Conservation (phyloP, 73 alveolate genomes). For the Urostyla sp. region DNA sequence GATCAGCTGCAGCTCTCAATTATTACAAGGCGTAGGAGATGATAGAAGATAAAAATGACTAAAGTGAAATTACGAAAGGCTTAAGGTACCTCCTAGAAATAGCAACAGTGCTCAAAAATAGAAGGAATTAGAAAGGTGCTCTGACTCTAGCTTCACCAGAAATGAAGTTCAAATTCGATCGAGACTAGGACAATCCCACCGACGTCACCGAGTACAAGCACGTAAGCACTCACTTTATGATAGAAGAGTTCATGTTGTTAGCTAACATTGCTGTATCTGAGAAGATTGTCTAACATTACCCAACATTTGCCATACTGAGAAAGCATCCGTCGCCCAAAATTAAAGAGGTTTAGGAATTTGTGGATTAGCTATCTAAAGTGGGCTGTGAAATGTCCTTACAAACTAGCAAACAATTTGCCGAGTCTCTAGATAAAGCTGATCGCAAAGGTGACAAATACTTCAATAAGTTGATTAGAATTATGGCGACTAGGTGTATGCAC, state of each 20-base stretch:
- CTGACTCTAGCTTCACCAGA: slow-evolving; percentile 94
- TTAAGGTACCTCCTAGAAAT: slow-evolving; percentile 76
- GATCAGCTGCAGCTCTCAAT: slow-evolving; percentile 62
- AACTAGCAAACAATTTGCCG: slow-evolving; percentile 81
- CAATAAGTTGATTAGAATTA: slow-evolving; percentile 91
- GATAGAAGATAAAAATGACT: slow-evolving; percentile 59
- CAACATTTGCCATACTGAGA: slow-evolving; percentile 91
- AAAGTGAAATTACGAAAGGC: slow-evolving; percentile 60
- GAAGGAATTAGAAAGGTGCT: slow-evolving; percentile 96
- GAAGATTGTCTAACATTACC: slow-evolving; percentile 87
- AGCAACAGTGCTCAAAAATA: slow-evolving; percentile 78
- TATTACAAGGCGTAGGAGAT: slow-evolving; percentile 61
- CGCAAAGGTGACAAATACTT: slow-evolving; percentile 88
- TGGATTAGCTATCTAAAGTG: slow-evolving; percentile 77
- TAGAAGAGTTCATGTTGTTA: slow-evolving; percentile 98
- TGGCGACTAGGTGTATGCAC: slow-evolving; percentile 97
- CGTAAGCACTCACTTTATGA: slow-evolving; percentile 91
- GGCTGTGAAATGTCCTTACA: slow-evolving; percentile 74
- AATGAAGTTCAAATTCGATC: slow-evolving; percentile 95
- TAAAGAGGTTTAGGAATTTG: slow-evolving; percentile 88
- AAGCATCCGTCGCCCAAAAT: slow-evolving; percentile 96
- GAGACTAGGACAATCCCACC: slow-evolving; percentile 91
- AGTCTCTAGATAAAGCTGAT: slow-evolving; percentile 86
- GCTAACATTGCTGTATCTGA: slow-evolving; percentile 97
- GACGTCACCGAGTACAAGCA: slow-evolving; percentile 92